A percentile compares a stretch with the other conserved stretches of the same genome.
Conservation (phyloP, 1,139 yeast genomes). For the Arxiozyma telluris region DNA sequence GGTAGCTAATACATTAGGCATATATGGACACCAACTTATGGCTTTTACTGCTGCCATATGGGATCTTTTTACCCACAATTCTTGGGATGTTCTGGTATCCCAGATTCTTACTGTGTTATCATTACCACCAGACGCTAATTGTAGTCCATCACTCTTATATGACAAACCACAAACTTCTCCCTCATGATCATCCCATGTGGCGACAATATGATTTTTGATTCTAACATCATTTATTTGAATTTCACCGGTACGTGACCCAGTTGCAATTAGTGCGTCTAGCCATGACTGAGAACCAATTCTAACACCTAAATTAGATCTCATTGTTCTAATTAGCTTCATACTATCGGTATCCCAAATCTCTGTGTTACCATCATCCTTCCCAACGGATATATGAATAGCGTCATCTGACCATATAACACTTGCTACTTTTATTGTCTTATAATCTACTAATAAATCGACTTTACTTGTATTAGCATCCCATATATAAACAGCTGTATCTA, state of each 20-base stretch:
- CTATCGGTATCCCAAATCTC: conserved; percentile 95
- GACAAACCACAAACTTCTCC: conserved; percentile 93
- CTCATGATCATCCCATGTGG: conserved; percentile 53
- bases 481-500: conserved; percentile 74
- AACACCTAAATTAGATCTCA: conserved; percentile 59
- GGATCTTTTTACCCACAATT: conserved; percentile 65
- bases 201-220: conserved; percentile 63
- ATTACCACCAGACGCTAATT: conserved; percentile 88
- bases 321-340: conserved; percentile 62
- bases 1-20: conserved; percentile 72
- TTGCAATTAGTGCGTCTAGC: conserved; percentile 71
- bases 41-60: conserved; percentile 97
- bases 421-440: conserved; percentile 39
- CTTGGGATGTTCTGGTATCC: conserved; percentile 77
- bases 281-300: conserved; percentile 82
- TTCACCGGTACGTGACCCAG: conserved; percentile 78
- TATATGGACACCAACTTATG: conserved; percentile 90
- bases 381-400: conserved; percentile 79
- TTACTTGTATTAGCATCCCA: conserved; percentile 89
- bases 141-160: conserved; percentile 77
- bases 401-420: conserved; percentile 89
- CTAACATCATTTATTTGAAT: conserved; percentile 92
- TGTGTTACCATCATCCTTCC: conserved; percentile 72
- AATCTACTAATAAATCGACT: conserved; percentile 57
- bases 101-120: conserved; percentile 90